Evolutionary conservation across 2,329 filamentous ascomycete species (phyloP).

Genomic region (Metarhizium humberi): DNA sequence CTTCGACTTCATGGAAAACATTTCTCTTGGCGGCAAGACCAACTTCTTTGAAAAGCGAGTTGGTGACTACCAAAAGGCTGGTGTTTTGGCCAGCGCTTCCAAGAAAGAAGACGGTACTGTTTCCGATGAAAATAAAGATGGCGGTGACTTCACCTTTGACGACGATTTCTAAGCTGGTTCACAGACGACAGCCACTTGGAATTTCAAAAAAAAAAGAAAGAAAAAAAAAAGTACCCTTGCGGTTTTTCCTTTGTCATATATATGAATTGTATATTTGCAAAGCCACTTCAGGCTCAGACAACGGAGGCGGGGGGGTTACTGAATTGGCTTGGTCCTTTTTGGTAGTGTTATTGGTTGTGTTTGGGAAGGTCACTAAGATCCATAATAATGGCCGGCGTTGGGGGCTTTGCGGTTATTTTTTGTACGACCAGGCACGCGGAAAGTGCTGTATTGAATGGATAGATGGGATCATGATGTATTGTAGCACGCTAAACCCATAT

Average conservation of each 20-base stretch:
- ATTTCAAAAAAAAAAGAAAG: conserved; percentile 8
- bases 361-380: conserved; percentile 1
- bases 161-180: conserved; percentile 74
- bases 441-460: conserved; percentile 1
- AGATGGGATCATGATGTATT: conserved; percentile 12
- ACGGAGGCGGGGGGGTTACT: not conserved
- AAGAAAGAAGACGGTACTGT: conserved; percentile 51
- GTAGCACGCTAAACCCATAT: conserved; percentile 1
- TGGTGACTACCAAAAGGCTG: conserved; percentile 98
- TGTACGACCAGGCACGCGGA: not conserved
- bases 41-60: conserved; percentile 99
- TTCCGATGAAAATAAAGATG: conserved; percentile 40
- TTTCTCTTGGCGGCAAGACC: conserved; percentile 96
- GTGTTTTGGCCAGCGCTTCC: conserved; percentile 81
- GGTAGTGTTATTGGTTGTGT: not conserved
- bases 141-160: conserved; percentile 84
- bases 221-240: conserved; percentile 1
- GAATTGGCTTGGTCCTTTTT: conserved; percentile 1
- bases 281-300: conserved; percentile 7
- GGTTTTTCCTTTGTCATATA: conserved; percentile 9
- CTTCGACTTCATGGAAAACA: conserved; percentile 99
- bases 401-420: conserved; percentile 4
- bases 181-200: conserved; percentile 13
- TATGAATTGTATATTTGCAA: conserved; percentile 12
- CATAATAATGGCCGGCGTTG: conserved; percentile 12